Evolutionary conservation across 495 filamentous ascomycete genomes (phyloP), one percentile per base, ranked within the genome.

Genomic region (Neurospora discreta): DNA sequence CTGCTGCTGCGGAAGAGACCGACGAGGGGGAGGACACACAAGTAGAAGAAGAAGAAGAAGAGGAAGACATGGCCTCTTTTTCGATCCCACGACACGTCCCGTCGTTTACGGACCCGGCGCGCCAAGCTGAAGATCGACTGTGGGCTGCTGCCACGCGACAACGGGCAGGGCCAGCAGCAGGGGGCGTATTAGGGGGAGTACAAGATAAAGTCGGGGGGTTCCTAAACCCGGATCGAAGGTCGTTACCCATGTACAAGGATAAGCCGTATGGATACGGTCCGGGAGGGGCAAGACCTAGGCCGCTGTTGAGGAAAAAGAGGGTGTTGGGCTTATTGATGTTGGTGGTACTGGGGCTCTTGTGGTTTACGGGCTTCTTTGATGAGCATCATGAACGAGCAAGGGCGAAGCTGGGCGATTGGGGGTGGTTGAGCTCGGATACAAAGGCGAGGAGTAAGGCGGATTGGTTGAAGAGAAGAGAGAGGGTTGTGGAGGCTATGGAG

Each of bases 161-260:
- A 71, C 73, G 73, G 73, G 73, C 68, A 68, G 77, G 52, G 70
- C 77, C 38, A 81, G 72, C 69, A 78, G 75, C 73, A 70, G 77
- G 77, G 41, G 80, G 81, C 36, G 82, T 86, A 68, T 78, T 88
- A 52, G 75, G 81, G 68, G 81, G 78, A 15, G 78, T 87, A 15
- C 83, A 85, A 69, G 81, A 83, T 70, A 78, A 78, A 30, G 78
- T 84, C 9, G 82, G 81, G 44, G 75, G 71, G 70, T 81, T 83
- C 75, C 86, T 84, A 81, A 84, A 80, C 75, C 65, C 75, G 78
- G 83, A 84, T 33, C 82, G 86, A 40, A 88, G 86, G 69, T 85
- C 89, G 40, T 83, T 99, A 33, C 95, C 95, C 44, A 91, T 98
- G 90, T 99, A 99, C 82, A 99, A 99, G 84, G 95, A 99, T 81